Evolutionary conservation across 2,329 filamentous ascomycete genomes (phyloP), one percentile per base, ranked within the genome.

Genomic region (Epichloe scottii): DNA sequence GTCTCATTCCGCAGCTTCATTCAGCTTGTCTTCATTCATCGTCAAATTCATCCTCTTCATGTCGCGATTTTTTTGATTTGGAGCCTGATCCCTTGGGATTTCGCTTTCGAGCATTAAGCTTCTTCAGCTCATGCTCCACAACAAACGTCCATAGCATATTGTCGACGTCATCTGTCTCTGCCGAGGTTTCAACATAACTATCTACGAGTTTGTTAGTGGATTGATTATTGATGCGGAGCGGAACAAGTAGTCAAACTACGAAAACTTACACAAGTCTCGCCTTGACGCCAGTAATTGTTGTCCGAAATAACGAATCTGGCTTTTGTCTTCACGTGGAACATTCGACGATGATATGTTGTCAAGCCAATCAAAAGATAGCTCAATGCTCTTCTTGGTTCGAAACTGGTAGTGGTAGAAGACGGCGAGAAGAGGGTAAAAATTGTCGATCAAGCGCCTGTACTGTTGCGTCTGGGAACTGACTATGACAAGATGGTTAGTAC

Each of bases 331-430:
- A 48, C 55, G 55, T 41, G 60, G 54, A 40, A 56, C 52, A 43
- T 56, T 52, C 4, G 63, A 60, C 26, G 62, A 63, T 2, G 54
- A 52, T 1, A 60, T 55, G n/a, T 56, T 50, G 51, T 66, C 65
- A 37, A 69, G 58, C 65, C 66, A 69, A 49, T 68, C 66, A 41
- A 69, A 56, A 2, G 67, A 64, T 49, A 69, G 55, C 49, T 70
- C 67, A 43, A 70, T 55, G 53, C 65, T 68, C 59, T 70, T 69
- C 56, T 67, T 68, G 43, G 64, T 69, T 35, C 66, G 61, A 54
- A 69, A 70, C 47, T 69, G 67, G 54, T 67, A 69, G 54, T 69
- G 67, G 51, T 70, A 69, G 54, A 70, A 69, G 33, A 65, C 60
- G 33, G 68, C 58, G 47, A 70, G 57, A 46, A 69, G 59, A n/a